Evolutionary conservation across 495 filamentous ascomycete species (phyloP).

Genomic region (Talaromyces stipitatus): DNA sequence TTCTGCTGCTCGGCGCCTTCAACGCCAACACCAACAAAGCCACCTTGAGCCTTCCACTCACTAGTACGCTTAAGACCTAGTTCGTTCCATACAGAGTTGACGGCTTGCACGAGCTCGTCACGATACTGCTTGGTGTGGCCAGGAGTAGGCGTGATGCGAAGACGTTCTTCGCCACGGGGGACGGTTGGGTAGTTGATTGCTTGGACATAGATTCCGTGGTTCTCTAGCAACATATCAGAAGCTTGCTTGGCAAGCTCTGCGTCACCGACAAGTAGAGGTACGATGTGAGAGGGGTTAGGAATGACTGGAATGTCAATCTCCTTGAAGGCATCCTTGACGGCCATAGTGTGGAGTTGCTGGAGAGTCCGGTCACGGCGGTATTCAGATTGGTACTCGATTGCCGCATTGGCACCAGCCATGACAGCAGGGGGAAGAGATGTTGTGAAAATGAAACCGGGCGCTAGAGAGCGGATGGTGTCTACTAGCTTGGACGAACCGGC

Average conservation of each 20-base stretch:
- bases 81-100: slow-evolving; percentile 80
- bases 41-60: slow-evolving; percentile 85
- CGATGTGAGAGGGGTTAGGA: slow-evolving; percentile 93
- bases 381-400: slow-evolving; percentile 84
- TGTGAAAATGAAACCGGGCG: slow-evolving; percentile 98
- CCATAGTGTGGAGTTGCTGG: slow-evolving; percentile 91
- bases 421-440: slow-evolving; percentile 92
- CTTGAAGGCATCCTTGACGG: slow-evolving; percentile 73
- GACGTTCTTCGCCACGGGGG: slow-evolving; percentile 87
- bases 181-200: slow-evolving; percentile 99
- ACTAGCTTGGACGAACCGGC: slow-evolving; percentile 83
- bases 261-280: slow-evolving; percentile 88
- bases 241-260: slow-evolving; percentile 90
- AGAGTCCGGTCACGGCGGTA: slow-evolving; percentile 77
- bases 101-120: slow-evolving; percentile 74
- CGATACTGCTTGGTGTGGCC: slow-evolving; percentile 78
- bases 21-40: slow-evolving; percentile 87
- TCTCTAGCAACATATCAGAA: slow-evolving; percentile 76
- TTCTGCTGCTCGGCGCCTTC: slow-evolving; percentile 47
- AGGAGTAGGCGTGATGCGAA: slow-evolving; percentile 92
- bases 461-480: slow-evolving; percentile 91
- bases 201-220: slow-evolving; percentile 93
- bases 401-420: slow-evolving; percentile 88
- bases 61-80: slow-evolving; percentile 84
- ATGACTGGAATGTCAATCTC: slow-evolving; percentile 91